phyloP scores from a whole-genome alignment of 371 early-diverging fungal genomes.

The Apophysomyces variabilis region DNA sequence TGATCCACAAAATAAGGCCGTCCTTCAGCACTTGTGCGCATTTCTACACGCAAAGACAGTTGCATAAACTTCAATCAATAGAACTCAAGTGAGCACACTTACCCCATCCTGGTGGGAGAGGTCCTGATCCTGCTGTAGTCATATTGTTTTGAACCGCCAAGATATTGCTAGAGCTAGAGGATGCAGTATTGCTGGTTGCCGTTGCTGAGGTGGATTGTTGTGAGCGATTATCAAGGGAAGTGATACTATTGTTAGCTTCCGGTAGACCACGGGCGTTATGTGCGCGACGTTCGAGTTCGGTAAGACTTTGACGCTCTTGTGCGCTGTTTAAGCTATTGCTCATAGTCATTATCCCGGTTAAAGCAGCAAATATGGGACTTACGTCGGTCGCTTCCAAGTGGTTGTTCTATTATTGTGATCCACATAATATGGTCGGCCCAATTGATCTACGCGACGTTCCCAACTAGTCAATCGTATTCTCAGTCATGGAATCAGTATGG shows the following conservation, averaged over 20 bases:
- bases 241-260: slow-evolving; percentile 43
- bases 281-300: slow-evolving; percentile 75
- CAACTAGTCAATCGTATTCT: slow-evolving; percentile 47
- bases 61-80: neutral
- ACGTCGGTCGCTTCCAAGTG: slow-evolving; percentile 74
- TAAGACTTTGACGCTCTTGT: slow-evolving; percentile 58
- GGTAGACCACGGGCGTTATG: slow-evolving; percentile 84
- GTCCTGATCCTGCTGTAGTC: slow-evolving; percentile 79
- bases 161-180: slow-evolving; percentile 32
- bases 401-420: slow-evolving; percentile 74
- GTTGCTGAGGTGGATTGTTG: neutral
- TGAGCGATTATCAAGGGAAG: slow-evolving; percentile 28
- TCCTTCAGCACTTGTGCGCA: slow-evolving; percentile 88
- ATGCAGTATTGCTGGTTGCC: neutral
- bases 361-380: slow-evolving; percentile 14
- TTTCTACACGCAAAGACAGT: slow-evolving; percentile 26
- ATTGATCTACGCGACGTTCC: slow-evolving; percentile 73
- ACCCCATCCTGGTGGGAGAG: slow-evolving; percentile 97
- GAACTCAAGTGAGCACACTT: slow-evolving; percentile 13
- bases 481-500: neutral
- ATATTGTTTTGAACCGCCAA: slow-evolving; percentile 55
- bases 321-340: slow-evolving; percentile 43
- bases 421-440: slow-evolving; percentile 75
- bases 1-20: slow-evolving; percentile 97
- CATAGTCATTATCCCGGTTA: slow-evolving; percentile 7